phyloP scores from a whole-genome alignment of 495 filamentous ascomycete species.

The Neurospora sp. region DNA sequence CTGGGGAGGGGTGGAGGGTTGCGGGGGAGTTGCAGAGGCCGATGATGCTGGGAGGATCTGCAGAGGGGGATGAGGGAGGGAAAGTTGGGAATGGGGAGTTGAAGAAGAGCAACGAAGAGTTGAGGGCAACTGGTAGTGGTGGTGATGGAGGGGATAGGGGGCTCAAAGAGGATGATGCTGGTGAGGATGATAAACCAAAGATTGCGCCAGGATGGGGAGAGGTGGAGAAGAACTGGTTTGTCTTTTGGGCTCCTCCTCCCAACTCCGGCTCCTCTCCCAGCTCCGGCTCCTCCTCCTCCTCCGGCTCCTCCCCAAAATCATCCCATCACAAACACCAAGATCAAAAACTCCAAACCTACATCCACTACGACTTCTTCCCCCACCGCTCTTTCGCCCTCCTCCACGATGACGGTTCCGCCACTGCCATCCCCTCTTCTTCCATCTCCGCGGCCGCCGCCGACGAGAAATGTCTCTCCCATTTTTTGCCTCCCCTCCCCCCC shows the following conservation, averaged over 20 bases:
- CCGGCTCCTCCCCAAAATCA: background rate
- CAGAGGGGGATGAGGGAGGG: too few relatives aligned
- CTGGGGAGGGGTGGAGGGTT: constrained; percentile 19
- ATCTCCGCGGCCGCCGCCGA: constrained; percentile 20
- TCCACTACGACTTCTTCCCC: constrained; percentile 41
- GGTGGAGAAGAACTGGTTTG: constrained; percentile 49
- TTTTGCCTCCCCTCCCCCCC: constrained; percentile 22
- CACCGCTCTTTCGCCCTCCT: constrained; percentile 36
- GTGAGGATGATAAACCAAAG: background rate
- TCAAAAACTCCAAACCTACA: constrained; percentile 28
- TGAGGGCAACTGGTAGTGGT: too few relatives aligned
- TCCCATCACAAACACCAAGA: background rate
- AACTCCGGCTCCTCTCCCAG: background rate
- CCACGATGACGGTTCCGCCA: constrained; percentile 28
- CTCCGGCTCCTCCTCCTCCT: background rate
- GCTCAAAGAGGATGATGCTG: background rate
- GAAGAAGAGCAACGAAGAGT: too few relatives aligned
- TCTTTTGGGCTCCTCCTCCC: constrained; percentile 38
- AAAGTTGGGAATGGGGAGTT: too few relatives aligned
- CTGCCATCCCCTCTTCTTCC: constrained; percentile 26
- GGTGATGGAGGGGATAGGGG: too few relatives aligned
- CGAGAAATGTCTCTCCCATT: constrained; percentile 29
- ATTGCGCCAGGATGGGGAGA: constrained; percentile 4
- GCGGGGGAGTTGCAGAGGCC: constrained; percentile 39
- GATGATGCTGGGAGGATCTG: too few relatives aligned